Conservation (phyloP, 2,329 filamentous ascomycete species). For the Exophiala oligosperma region DNA sequence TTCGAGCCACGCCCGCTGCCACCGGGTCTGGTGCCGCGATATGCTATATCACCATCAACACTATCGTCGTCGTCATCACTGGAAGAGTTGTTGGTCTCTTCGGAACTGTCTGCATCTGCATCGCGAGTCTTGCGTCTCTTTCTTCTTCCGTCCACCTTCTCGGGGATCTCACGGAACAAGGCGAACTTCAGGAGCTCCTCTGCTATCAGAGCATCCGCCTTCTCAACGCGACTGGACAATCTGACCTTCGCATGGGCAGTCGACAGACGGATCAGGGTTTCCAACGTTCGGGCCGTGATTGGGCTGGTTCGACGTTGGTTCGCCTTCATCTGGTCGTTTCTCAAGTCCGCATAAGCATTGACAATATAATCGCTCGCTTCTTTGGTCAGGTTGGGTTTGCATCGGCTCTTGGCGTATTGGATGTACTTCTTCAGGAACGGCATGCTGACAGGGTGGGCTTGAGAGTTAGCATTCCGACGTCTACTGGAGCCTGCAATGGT, state of each 20-base stretch:
- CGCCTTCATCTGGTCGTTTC: constrained; percentile 93
- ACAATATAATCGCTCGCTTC: constrained; percentile 91
- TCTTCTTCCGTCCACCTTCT: constrained; percentile 64
- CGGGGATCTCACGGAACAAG: constrained; percentile 91
- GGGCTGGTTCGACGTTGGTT: constrained; percentile 92
- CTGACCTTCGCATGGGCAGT: constrained; percentile 94
- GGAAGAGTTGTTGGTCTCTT: constrained; percentile 57
- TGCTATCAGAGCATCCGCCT: constrained; percentile 82
- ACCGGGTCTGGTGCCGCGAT: constrained; percentile 27
- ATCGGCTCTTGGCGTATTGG: constrained; percentile 89
- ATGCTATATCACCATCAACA: constrained; percentile 29
- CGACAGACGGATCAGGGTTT: constrained; percentile 96
- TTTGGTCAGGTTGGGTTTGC: constrained; percentile 87
- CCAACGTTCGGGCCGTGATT: constrained; percentile 93
- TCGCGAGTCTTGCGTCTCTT: constrained; percentile 79
- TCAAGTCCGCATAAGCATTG: constrained; percentile 83
- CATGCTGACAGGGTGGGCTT: constrained; percentile 74
- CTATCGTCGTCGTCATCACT: constrained; percentile 38
- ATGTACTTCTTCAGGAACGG: constrained; percentile 99
- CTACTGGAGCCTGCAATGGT: constrained; percentile 68
- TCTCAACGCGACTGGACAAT: constrained; percentile 83
- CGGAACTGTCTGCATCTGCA: constrained; percentile 64
- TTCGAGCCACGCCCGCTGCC: constrained; percentile 29
- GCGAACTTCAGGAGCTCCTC: constrained; percentile 91
- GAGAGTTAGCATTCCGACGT: constrained; percentile 63